A percentile compares a stretch with the other conserved stretches of the same genome.
phyloP scores from a whole-genome alignment of 768 basidiomycete species.

The Boletales sp. region DNA sequence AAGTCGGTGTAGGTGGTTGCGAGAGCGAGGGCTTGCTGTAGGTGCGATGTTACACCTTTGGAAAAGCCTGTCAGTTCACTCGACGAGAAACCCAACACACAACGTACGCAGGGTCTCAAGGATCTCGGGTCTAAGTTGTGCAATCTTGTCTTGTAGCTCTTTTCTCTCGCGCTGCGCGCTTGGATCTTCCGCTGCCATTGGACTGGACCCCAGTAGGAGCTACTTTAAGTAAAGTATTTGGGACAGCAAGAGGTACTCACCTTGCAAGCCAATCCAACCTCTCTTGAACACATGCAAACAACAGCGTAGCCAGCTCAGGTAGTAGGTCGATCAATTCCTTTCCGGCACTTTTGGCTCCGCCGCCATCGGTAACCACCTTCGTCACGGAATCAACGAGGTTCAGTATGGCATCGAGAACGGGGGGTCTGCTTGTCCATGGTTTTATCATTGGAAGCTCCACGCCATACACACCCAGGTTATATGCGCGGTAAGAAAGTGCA shows the following conservation, averaged over 20 bases:
- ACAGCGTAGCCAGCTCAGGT: slow-evolving; percentile 56
- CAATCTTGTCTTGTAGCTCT: slow-evolving; percentile 64
- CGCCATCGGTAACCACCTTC: slow-evolving; percentile 19
- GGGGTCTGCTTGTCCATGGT: slow-evolving; percentile 79
- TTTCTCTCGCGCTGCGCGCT: slow-evolving; percentile 53
- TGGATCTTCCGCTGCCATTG: slow-evolving; percentile 43
- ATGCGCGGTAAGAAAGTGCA: slow-evolving; percentile 70
- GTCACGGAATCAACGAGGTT: slow-evolving; percentile 69
- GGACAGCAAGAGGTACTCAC: slow-evolving; percentile 27
- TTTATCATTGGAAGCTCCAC: slow-evolving; percentile 65
- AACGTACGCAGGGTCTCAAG: slow-evolving; percentile 76
- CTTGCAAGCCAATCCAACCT: slow-evolving; percentile 66
- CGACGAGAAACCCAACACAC: neutral
- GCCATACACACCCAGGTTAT: slow-evolving; percentile 73
- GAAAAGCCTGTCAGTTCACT: neutral
- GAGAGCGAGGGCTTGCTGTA: slow-evolving; percentile 69
- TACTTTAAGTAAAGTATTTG: neutral
- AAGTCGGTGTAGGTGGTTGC: slow-evolving; percentile 90
- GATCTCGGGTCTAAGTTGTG: slow-evolving; percentile 67
- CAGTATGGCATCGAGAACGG: slow-evolving; percentile 64
- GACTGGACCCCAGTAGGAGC: slow-evolving; percentile 30
- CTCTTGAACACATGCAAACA: slow-evolving; percentile 68
- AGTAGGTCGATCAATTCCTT: slow-evolving; percentile 51
- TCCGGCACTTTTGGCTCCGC: slow-evolving; percentile 3
- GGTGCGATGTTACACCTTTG: slow-evolving; percentile 63